A percentile compares a stretch with the other conserved stretches of the same genome.
These are phyloP conservation scores for Hemerocallis citrina DNA, from an alignment of 106 monocot genomes.

Conservation along the genomic window DNA sequence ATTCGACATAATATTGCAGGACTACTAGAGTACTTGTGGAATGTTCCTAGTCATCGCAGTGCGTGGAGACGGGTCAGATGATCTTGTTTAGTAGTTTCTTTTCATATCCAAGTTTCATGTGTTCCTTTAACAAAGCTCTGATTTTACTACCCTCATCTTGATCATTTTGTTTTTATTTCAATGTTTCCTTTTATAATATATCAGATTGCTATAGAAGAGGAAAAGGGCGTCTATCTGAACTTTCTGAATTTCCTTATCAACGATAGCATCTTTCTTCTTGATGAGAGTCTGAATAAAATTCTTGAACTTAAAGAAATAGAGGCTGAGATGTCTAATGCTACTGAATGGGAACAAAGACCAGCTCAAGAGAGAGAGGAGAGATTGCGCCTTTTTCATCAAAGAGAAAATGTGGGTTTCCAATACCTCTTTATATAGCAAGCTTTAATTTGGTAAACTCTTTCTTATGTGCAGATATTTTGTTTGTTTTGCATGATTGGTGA, in stretches of 20 bases:
- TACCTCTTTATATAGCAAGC: not conserved
- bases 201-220: conserved; percentile 96
- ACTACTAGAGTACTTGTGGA: conserved; percentile 90
- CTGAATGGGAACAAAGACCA: conserved; percentile 86
- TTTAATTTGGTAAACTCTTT: not conserved
- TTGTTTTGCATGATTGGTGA: not conserved
- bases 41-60: conserved; percentile 85
- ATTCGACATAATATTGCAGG: conserved; percentile 98
- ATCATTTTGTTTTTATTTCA: not conserved
- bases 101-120: not conserved
- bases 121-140: not conserved
- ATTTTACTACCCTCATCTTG: not conserved
- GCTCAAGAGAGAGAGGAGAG: conserved; percentile 93
- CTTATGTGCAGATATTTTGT: not conserved
- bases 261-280: conserved; percentile 99
- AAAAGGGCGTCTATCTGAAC: conserved; percentile 96
- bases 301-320: conserved; percentile 96
- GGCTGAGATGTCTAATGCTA: conserved; percentile 82
- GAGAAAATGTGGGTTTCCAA: conserved; percentile 66
- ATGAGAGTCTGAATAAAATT: conserved; percentile 98
- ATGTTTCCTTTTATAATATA: conserved; percentile 6
- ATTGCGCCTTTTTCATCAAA: conserved; percentile 63
- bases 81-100: not conserved
- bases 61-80: conserved; percentile 64
- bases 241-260: conserved; percentile 96